Evolutionary conservation across 169 alveolate species (phyloP), one percentile per base, ranked within the genome.

Genomic region (Amoebophrya sp.): DNA sequence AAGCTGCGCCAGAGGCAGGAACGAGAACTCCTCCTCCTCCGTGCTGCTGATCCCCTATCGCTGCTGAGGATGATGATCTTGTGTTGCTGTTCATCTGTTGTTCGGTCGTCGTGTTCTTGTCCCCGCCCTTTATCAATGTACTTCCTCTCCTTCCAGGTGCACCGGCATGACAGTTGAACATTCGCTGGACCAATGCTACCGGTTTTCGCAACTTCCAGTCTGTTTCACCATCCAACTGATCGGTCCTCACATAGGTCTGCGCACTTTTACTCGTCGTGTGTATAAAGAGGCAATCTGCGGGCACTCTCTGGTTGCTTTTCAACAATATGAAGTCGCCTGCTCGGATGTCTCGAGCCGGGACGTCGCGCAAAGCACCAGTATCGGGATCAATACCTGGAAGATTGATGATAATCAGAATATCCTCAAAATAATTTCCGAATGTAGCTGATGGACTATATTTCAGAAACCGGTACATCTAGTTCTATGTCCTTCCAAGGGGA

Each of bases 181-280:
- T 93, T 40, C 91, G 94, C 94, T 97, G 98, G 65, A 98, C 96
- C 78, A 94, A 89, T 55, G 94, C 93, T 38, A 98, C 95, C 10
- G 99, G 98, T 93, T 97, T 96, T 93, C 99, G 96, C 90, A 98
- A 96, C 95, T 99, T 99, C 99, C 99, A 99, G 95, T 99, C 99
- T 76, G 99, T 99, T 94, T 99, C 99, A 34, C 99, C 99, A 95
- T 99, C 99, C 89, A 99, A 95, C 94, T 99, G 98, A 94, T 98
- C 99, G n/a, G 99, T 99, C 78, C 99, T 96, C 41, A 98, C 97
- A 95, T 97, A 98, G n/a, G 90, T 41, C 40, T 53, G 93, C 78
- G 95, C 96, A 39, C 94, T 90, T 89, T 94, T 90, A 92, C 96
- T 97, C 54, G 96, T 95, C 47, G 99, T 98, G 77, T 96, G 94